Evolutionary conservation across 495 filamentous ascomycete genomes (phyloP).

Genomic region (Cercophora sp.): DNA sequence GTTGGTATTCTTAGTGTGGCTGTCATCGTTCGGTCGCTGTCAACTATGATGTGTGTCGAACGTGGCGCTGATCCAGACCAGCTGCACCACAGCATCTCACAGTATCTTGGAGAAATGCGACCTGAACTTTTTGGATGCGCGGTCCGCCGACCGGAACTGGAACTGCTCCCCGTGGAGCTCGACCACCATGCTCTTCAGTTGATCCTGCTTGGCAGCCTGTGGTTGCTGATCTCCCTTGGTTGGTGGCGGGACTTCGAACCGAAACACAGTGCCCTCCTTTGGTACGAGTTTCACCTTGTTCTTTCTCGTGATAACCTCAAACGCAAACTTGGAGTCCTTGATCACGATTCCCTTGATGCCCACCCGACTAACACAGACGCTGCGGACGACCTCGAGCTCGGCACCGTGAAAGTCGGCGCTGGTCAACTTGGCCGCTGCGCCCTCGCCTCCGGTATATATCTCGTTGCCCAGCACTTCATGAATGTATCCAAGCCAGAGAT

Average conservation of each 20-base stretch:
- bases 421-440: constrained; percentile 60
- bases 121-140: constrained; percentile 90
- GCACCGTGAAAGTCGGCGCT: constrained; percentile 92
- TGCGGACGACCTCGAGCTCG: constrained; percentile 75
- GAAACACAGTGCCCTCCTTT: constrained; percentile 85
- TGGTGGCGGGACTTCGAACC: constrained; percentile 62
- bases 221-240: constrained; percentile 2
- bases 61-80: too few species aligned
- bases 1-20: not conserved
- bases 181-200: constrained; percentile 57
- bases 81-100: too few species aligned
- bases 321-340: constrained; percentile 79
- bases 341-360: constrained; percentile 82
- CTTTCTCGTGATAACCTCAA: constrained; percentile 73
- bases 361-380: constrained; percentile 73
- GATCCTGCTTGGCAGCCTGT: constrained; percentile 15
- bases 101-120: constrained; percentile 64
- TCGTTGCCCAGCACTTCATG: constrained; percentile 61
- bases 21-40: too few species aligned
- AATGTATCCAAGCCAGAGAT: constrained; percentile 80
- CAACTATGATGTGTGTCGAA: too few species aligned
- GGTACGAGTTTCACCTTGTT: constrained; percentile 71
- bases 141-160: constrained; percentile 72
- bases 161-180: constrained; percentile 89
- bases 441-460: constrained; percentile 39